Base-by-base conservation (phyloP, 75 land plant genomes). In the Picea sitchensis region DNA sequence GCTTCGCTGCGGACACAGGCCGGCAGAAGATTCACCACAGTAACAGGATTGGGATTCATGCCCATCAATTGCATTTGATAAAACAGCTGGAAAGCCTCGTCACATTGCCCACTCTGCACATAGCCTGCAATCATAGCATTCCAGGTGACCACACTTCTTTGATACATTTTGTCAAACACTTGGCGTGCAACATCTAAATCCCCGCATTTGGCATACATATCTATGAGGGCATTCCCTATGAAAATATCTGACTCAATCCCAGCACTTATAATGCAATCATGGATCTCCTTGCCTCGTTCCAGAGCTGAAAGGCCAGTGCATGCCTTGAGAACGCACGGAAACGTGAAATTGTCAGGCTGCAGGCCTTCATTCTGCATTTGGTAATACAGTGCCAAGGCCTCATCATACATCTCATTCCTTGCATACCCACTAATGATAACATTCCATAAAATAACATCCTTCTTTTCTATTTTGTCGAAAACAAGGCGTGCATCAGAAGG, bases 181-280 rank as follows among this genome's bases (percentile, higher is more conserved):
- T 69, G 18, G 63, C 58, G 58, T 12, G 86, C 77, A 31, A 32
- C 65, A 12, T 80, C 87, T 9, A 87, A 59, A 58, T 63, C 69
- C 47, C 89, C 85, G 79, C 82, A 80, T 41, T 86, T 87, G 59
- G 80, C 84, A 68, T 89, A 89, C 92, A 91, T 89, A 75, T 87
- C 77, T 15, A 91, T 59, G 75, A 91, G 77, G 36, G 91, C 87
- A 84, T 86, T 91, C 4, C 71, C 82, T n/a, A 91, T 82, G 65
- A 75, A 87, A 32, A 79, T 71, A 77, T 89, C 84, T 13, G 41
- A 44, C 20, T 38, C 62, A 14, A 67, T 36, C 13, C 74, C 75
- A 61, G 20, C 57, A 47, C 82, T 81, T 9, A 81, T 14, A 79
- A 80, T 51, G 57, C 80, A 54, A 20, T 81, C 77, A 59, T 88